phyloP scores from a whole-genome alignment of 2,329 filamentous ascomycete genomes.

The Colletotrichum chlorophyti region DNA sequence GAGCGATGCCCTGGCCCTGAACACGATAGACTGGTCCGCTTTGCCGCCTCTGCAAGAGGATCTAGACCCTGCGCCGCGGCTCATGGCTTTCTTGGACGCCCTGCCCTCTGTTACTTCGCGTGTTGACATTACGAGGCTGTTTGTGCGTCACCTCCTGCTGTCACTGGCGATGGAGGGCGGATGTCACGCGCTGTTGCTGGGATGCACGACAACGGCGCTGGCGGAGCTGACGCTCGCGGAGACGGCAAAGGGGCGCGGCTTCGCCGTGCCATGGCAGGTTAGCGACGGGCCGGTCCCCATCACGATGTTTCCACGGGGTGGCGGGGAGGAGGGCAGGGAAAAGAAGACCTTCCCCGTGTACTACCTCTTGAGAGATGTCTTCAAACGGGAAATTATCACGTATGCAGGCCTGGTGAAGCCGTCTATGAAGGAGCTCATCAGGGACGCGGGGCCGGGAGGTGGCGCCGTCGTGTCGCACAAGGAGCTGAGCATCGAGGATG shows the following conservation, averaged over 20 bases:
- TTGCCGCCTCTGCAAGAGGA: conserved; percentile 41
- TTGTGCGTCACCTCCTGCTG: conserved; percentile 76
- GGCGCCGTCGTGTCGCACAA: conserved; percentile 66
- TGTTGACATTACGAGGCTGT: conserved; percentile 73
- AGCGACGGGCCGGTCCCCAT: conserved; percentile 69
- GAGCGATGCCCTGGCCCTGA: conserved; percentile 62
- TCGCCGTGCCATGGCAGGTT: conserved; percentile 80
- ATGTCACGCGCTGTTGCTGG: conserved; percentile 79
- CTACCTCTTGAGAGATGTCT: conserved; percentile 84
- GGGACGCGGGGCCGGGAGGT: conserved; percentile 34
- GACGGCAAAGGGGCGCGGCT: conserved; percentile 90
- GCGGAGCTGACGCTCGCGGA: conserved; percentile 86
- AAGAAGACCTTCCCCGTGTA: conserved; percentile 57
- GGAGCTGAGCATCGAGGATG: conserved; percentile 86
- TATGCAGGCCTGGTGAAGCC: conserved; percentile 66
- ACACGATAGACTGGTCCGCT: conserved; percentile 60
- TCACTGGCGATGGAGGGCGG: conserved; percentile 63
- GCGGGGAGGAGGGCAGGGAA: background rate
- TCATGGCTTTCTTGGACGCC: conserved; percentile 63
- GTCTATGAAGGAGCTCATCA: conserved; percentile 56
- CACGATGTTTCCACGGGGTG: conserved; percentile 13
- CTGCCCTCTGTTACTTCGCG: conserved; percentile 78
- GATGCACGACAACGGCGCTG: conserved; percentile 85
- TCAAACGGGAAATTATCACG: conserved; percentile 77
- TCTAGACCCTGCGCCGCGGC: conserved; percentile 43